These are phyloP conservation scores for Microsporum ferrugineum DNA, from an alignment of 2,329 filamentous ascomycete genomes.

Conservation along the genomic window DNA sequence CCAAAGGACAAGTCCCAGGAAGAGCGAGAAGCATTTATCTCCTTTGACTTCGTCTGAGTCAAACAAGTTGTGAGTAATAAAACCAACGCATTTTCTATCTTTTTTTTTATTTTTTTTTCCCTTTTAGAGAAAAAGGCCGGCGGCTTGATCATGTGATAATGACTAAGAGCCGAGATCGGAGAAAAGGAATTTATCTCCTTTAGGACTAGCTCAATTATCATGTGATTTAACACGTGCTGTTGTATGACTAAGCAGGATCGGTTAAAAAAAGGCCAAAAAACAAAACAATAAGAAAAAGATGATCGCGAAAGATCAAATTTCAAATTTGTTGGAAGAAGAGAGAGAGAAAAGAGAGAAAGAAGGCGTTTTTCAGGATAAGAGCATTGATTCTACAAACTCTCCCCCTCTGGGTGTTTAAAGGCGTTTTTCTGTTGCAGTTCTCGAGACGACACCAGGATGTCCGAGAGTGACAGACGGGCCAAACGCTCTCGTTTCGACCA, in stretches of 20 bases:
- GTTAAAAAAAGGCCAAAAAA: background rate
- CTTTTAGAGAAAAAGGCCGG: background rate
- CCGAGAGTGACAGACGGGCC: slow-evolving; percentile 60
- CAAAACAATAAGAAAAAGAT: background rate
- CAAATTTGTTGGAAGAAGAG: background rate
- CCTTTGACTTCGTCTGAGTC: background rate
- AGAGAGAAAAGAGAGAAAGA: background rate
- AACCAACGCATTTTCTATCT: background rate
- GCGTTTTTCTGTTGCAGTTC: background rate
- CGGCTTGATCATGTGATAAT: background rate
- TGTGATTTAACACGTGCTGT: background rate
- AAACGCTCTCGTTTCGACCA: slow-evolving; percentile 95
- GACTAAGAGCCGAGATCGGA: slow-evolving; percentile 4
- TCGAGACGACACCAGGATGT: slow-evolving; percentile 44
- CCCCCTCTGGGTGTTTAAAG: background rate
- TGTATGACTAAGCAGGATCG: background rate
- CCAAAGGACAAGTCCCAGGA: background rate
- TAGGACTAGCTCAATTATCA: background rate
- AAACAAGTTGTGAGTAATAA: background rate
- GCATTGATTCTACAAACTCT: background rate
- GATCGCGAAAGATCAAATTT: background rate
- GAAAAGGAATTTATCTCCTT: background rate
- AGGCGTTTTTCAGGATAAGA: background rate
- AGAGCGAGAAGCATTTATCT: background rate
- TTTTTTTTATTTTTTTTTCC: background rate